These are phyloP conservation scores for Heterobasidion occidentale DNA, from an alignment of 1,284 basidiomycete species.

Conservation along the genomic window DNA sequence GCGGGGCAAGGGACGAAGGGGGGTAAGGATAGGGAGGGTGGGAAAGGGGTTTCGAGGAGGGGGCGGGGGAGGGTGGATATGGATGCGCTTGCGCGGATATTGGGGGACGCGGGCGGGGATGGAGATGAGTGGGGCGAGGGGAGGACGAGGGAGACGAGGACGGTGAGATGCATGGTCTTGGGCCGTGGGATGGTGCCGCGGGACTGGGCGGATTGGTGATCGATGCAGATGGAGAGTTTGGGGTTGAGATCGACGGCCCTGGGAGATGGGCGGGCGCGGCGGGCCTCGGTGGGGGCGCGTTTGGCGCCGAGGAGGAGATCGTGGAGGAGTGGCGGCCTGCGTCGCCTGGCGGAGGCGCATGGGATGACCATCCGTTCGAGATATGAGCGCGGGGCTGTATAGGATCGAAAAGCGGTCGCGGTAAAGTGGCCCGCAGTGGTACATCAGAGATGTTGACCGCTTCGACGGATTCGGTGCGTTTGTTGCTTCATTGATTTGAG, in stretches of 20 bases:
- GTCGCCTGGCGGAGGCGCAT: constrained; percentile 22
- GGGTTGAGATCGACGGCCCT: not conserved
- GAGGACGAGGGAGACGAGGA: no score
- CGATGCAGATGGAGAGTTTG: not conserved
- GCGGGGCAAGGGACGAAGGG: no score
- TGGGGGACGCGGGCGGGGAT: constrained; percentile 13
- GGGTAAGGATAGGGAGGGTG: no score
- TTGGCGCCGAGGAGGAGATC: constrained; percentile 17
- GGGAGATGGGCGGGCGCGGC: constrained; percentile 5
- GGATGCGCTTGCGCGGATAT: constrained; percentile 20
- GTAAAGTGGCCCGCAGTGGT: no score
- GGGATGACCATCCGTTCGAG: constrained; percentile 12
- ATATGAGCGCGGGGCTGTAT: not conserved
- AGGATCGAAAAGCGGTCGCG: no score
- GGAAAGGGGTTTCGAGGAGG: no score
- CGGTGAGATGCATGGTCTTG: no score
- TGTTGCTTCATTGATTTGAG: no score
- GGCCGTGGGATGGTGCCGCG: not conserved
- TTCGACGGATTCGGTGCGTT: no score
- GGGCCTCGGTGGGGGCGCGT: constrained; percentile 5
- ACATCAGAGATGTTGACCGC: no score
- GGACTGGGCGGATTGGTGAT: not conserved
- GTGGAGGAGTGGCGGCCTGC: constrained; percentile 30
- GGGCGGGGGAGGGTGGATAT: constrained; percentile 1
- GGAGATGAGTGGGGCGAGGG: constrained; percentile 1